Base-by-base conservation (phyloP, 306 rosid species). In the Cucurbita maxima region DNA sequence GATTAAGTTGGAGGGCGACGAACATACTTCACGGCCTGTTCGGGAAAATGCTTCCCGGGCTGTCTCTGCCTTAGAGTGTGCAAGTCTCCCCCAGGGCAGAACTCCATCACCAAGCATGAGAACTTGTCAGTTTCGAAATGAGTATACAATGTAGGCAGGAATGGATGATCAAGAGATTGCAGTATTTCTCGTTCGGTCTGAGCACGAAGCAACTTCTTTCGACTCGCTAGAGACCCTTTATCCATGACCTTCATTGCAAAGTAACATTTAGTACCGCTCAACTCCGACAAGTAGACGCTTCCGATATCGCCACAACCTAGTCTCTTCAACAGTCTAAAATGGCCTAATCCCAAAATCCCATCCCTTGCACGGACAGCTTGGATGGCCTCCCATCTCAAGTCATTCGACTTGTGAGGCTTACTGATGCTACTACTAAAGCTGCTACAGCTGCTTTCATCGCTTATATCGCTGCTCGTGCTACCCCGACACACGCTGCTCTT, bases 181-280 rank as follows among this genome's bases (percentile, higher is more conserved):
- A 94, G 84, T 61, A 94, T 94, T 78, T 94, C 98, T 53, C 98
- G 78, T 82, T 94, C 98, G 0, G 98, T 94, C 88, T 90, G 97
- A 77, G 97, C 98, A 68, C 98, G 97, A 75, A 94, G 97, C 80
- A 94, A 83, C 87, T 94, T 94, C 79, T 94, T 94, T 10, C 98
- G 95, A 79, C 91, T 89, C 4, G 96, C 97, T 45, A 94, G 86
- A 53, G 97, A 90, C 76, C 92, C 96, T 87, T 94, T 94, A 87
- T 94, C 98, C 98, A 94, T 94, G 76, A 94, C 98, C 82, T 94
- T 94, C 92, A 94, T 94, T 15, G 98, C 98, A 67, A 94, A 94
- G 84, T 87, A 89, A 81, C 97, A 90, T 84, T 90, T 90, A 38
- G 98, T 94, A 62, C 98, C 98, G 74, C 95, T 89, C 83, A 94